Evolutionary conservation across 192 early-diverging fungal genomes (phyloP).

Genomic region (Chytriomyces sp.): DNA sequence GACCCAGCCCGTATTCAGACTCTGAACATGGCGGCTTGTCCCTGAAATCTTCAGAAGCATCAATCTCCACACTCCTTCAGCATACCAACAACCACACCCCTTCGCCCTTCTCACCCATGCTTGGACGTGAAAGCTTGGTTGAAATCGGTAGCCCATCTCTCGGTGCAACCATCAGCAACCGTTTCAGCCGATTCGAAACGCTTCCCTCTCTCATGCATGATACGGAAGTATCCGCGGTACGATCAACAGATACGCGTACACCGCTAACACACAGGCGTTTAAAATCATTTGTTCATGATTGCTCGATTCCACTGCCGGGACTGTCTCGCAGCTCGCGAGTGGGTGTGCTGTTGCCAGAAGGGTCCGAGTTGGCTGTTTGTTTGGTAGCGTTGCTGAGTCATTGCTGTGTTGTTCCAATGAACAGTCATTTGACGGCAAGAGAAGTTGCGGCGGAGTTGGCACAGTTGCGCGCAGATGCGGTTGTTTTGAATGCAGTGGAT

Average conservation of each 20-base stretch:
- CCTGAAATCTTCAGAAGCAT: too few species aligned
- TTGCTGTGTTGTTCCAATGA: conserved; percentile 47
- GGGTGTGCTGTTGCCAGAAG: conserved; percentile 6
- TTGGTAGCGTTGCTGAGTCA: conserved; percentile 43
- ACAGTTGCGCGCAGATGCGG: conserved; percentile 35
- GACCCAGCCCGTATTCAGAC: too few species aligned
- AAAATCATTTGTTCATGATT: not conserved
- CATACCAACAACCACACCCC: too few species aligned
- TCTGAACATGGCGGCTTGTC: too few species aligned
- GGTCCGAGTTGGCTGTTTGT: conserved; percentile 18
- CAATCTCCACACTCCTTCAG: too few species aligned
- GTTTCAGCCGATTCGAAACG: not conserved
- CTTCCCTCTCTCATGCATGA: not conserved
- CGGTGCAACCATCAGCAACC: not conserved
- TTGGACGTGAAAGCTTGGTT: too few species aligned
- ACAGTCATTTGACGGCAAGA: conserved; percentile 34
- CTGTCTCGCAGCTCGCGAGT: not conserved
- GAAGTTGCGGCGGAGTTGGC: conserved; percentile 43
- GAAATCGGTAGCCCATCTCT: not conserved
- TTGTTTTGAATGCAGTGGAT: conserved; percentile 24
- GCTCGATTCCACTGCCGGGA: not conserved
- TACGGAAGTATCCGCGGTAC: not conserved
- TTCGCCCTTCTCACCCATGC: too few species aligned
- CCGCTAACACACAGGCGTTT: not conserved
- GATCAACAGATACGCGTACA: not conserved